Evolutionary conservation across 2,329 filamentous ascomycete species (phyloP).

Genomic region (Apiospora aurea): DNA sequence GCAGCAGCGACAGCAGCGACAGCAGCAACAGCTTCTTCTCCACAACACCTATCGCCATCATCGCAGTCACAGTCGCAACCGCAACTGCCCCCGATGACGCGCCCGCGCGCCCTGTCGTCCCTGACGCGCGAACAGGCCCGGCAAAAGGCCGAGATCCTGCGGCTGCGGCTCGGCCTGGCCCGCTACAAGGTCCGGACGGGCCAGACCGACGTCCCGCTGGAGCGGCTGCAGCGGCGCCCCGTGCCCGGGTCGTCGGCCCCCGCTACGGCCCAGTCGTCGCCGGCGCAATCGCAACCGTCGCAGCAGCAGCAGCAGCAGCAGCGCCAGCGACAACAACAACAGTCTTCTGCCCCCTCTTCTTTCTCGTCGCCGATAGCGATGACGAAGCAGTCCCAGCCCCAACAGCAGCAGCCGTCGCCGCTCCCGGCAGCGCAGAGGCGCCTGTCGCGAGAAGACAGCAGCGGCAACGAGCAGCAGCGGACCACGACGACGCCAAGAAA

Average conservation of each 20-base stretch:
- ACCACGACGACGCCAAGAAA: slow-evolving; percentile 18
- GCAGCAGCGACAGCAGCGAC: slow-evolving; percentile 24
- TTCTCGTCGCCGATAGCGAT: background rate
- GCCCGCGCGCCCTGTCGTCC: slow-evolving; percentile 33
- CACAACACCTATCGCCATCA: background rate
- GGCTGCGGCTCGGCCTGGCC: slow-evolving; percentile 73
- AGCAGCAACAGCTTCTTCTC: background rate
- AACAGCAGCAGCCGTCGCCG: background rate
- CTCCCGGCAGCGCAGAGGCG: background rate
- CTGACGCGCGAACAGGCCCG: slow-evolving; percentile 61
- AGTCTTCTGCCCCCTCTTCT: background rate
- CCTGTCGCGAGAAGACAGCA: background rate
- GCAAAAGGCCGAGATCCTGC: slow-evolving; percentile 70
- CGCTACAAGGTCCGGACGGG: slow-evolving; percentile 79
- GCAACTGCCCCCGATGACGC: slow-evolving; percentile 29
- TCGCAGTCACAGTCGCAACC: slow-evolving; percentile 30
- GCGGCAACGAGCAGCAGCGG: background rate
- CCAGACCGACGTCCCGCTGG: slow-evolving; percentile 71
- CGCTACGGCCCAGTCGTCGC: background rate
- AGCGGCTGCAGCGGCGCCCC: slow-evolving; percentile 59
- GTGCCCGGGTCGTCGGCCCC: slow-evolving; percentile 29
- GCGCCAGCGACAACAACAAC: background rate
- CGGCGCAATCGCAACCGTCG: background rate
- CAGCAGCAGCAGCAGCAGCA: background rate
- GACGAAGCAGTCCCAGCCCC: background rate